These are phyloP conservation scores for Vigna angularis DNA, from an alignment of 306 rosid genomes.

Conservation along the genomic window DNA sequence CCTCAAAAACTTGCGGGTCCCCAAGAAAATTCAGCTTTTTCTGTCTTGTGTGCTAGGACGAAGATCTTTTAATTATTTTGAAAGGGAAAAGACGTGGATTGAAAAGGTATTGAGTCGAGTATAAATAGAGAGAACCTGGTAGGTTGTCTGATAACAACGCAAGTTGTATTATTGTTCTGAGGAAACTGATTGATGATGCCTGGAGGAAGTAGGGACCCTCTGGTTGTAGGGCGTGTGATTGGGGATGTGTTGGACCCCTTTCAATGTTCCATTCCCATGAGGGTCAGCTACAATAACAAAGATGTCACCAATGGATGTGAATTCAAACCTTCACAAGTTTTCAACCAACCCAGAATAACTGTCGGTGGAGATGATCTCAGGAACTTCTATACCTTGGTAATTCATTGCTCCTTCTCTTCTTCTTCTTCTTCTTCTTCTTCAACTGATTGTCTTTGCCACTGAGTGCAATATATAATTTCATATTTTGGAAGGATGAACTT, in stretches of 20 bases:
- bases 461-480: neutral
- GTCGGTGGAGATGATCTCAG: constrained; percentile 58
- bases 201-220: constrained; percentile 41
- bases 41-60: neutral
- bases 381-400: constrained; percentile 56
- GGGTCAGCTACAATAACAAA: constrained; percentile 30
- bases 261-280: constrained; percentile 27
- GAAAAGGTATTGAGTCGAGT: neutral
- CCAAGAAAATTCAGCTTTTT: neutral
- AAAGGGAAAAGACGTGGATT: neutral
- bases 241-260: constrained; percentile 57
- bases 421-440: neutral
- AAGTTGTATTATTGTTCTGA: neutral
- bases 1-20: neutral
- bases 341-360: constrained; percentile 46
- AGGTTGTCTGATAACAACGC: neutral
- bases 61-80: neutral
- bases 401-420: neutral
- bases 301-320: constrained; percentile 48
- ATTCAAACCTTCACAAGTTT: constrained; percentile 52
- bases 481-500: neutral
- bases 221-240: constrained; percentile 48
- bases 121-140: neutral
- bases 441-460: neutral
- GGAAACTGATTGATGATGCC: neutral